Base-by-base conservation (phyloP, 2,329 filamentous ascomycete species). In the Trichoderma citrinoviride region DNA sequence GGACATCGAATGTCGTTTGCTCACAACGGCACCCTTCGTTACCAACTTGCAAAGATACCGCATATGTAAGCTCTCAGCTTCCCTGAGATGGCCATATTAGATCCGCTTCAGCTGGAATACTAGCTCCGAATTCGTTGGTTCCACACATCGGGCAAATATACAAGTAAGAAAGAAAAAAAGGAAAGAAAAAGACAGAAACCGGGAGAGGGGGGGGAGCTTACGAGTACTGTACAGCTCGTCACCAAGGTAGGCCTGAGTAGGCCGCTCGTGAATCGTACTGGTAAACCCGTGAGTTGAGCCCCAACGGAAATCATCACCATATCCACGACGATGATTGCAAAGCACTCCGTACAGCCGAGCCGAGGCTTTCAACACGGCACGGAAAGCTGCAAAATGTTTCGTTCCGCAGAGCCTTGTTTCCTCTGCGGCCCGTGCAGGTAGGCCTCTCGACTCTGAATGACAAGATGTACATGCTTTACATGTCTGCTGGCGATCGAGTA, bases 391-490 rank as follows among this genome's bases (percentile, higher is more conserved):
- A 14, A 12, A 4, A 37, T 37, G 3, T 37, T 14, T 37, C 1
- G 33, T 14, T 37, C 14, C 43, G 37, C 21, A 7, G 47, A 52
- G 47, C 15, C 23, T 3, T 44, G 58, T 41, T 23, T 44, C 23
- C 7, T 7, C 17, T 7, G 52, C 19, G 60, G 60, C 47, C 60
- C 60, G 47, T 62, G 52, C 52, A 62, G 60, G 49, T 37, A 43
- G 29, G 37, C n/a, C 46, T 49, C 27, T 21, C 33, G 12, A 37
- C 19, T 41, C 54, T 14, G n/a, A 29, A 43, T 46, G 21, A 17
- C 15, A 27, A 17, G n/a, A 50, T 27, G 52, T 10, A 21, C 19
- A 5, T 19, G n/a, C n/a, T n/a, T n/a, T n/a, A n/a, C n/a, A n/a
- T 10, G 15, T 40, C 29, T 54, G 29, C 52, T 40, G 52, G 23